Base-by-base conservation (phyloP, 345 rosid species). In the Eucalyptus albens region DNA sequence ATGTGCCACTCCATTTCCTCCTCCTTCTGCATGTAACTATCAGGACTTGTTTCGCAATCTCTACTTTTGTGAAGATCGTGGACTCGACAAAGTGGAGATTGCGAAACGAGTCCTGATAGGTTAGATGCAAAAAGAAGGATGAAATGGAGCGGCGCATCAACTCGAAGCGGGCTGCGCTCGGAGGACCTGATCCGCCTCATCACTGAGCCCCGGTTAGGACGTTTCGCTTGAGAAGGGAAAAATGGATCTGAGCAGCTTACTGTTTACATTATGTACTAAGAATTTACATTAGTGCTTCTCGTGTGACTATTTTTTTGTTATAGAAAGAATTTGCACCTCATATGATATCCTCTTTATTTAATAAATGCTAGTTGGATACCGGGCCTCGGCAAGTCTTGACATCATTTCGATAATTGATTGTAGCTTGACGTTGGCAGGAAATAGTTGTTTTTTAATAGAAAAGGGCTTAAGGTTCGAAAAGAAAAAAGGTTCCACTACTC, bases 141-240 rank as follows among this genome's bases (percentile, higher is more conserved):
- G 86, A 87, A 6, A 82, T 88, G 65, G 91, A 89, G 4, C 53
- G 45, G 89, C 90, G 49, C 60, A 88, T 45, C 37, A 86, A 87
- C 45, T 83, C 82, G 40, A 89, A 88, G 31, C 83, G 91, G 33
- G 50, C 69, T 15, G 88, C 88, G 15, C 88, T 89, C 5, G 89
- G 91, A 11, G 91, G 91, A 33, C 91, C 91, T 37, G 86, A 90
- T 85, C 91, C 91, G 16, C 89, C 42, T 8, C 91, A 88, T 29
- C 91, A 65, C 31, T 88, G 69, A 86, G 44, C 85, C 47, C 27
- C 6, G 16, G 24, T 45, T 59, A 10, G 47, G 47, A 40, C 26
- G 83, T 40, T 40, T 44, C 15, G 3, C 29, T 40, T 44, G 8
- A 42, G 47, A 37, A 77, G 47, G 26, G 83, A 72, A 72, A 6